phyloP scores from a whole-genome alignment of 176 grass and related monocot species.

The Coix lacrymajobi region DNA sequence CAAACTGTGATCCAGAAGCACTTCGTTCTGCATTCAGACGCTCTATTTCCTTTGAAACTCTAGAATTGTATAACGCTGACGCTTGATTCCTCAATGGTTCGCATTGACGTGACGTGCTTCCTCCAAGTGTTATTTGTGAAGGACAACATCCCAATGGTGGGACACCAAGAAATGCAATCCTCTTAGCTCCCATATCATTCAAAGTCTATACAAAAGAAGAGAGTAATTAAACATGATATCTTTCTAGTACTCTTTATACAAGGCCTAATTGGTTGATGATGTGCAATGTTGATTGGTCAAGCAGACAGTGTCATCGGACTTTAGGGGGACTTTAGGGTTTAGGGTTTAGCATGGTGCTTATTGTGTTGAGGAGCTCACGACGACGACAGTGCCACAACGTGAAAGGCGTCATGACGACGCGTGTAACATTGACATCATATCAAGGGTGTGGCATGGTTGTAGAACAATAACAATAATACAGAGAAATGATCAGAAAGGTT shows the following conservation, averaged over 20 bases:
- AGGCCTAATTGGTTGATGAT: background rate
- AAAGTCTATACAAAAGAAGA: conserved; percentile 27
- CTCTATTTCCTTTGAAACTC: conserved; percentile 25
- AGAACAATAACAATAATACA: background rate
- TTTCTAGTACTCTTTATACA: background rate
- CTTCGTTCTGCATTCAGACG: conserved; percentile 17
- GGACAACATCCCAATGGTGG: conserved; percentile 66
- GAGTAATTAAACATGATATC: background rate
- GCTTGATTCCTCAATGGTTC: conserved; percentile 43
- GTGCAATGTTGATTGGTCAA: background rate
- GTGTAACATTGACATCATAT: too few species aligned
- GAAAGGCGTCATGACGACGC: too few species aligned
- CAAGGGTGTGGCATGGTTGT: too few species aligned
- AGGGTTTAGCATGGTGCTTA: too few species aligned
- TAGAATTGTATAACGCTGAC: conserved; percentile 43
- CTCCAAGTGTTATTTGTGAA: conserved; percentile 44
- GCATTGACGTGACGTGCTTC: conserved; percentile 32
- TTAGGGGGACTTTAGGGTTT: too few species aligned
- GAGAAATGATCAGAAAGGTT: background rate
- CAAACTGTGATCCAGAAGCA: conserved; percentile 6
- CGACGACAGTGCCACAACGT: too few species aligned
- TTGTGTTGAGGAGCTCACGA: too few species aligned
- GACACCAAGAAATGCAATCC: conserved; percentile 47
- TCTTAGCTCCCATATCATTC: conserved; percentile 43
- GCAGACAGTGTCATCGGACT: background rate